These are phyloP conservation scores for Fusarium brachygibbosum DNA, from an alignment of 2,329 filamentous ascomycete species.

Conservation along the genomic window DNA sequence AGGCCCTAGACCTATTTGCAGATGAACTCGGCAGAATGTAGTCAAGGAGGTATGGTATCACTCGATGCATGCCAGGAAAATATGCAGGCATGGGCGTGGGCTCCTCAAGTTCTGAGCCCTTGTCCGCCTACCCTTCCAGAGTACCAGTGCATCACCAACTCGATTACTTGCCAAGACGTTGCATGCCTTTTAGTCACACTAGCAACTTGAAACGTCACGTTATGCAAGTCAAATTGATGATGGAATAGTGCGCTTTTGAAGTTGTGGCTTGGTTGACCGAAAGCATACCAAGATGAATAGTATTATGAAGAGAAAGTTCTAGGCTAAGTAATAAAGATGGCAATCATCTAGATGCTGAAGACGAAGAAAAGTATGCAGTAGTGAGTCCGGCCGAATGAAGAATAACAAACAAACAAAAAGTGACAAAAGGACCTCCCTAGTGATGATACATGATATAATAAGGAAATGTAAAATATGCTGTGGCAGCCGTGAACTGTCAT, in stretches of 20 bases:
- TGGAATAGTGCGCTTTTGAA: not conserved
- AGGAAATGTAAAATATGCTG: slow-evolving; percentile 38
- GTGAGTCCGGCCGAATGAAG: slow-evolving; percentile 4
- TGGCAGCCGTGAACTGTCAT: slow-evolving; percentile 43
- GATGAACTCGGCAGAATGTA: not conserved
- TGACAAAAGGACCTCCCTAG: slow-evolving; percentile 24
- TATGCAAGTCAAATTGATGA: not conserved
- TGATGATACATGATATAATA: slow-evolving; percentile 30
- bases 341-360: slow-evolving; percentile 17
- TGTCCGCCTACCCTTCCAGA: slow-evolving; percentile 20
- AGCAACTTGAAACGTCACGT: not conserved
- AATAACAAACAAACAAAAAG: slow-evolving; percentile 1
- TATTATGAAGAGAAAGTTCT: slow-evolving; percentile 20
- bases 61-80: slow-evolving; percentile 5
- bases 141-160: slow-evolving; percentile 3
- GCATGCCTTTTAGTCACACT: slow-evolving; percentile 20
- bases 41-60: slow-evolving; percentile 1
- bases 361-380: slow-evolving; percentile 10
- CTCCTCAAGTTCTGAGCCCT: slow-evolving; percentile 18
- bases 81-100: slow-evolving; percentile 6
- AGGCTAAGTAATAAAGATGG: slow-evolving; percentile 20
- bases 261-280: slow-evolving; percentile 1
- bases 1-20: not conserved
- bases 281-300: slow-evolving; percentile 15
- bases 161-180: slow-evolving; percentile 11